These are phyloP conservation scores for Pseudogymnoascus sp. DNA, from an alignment of 2,329 filamentous ascomycete genomes.

Conservation along the genomic window DNA sequence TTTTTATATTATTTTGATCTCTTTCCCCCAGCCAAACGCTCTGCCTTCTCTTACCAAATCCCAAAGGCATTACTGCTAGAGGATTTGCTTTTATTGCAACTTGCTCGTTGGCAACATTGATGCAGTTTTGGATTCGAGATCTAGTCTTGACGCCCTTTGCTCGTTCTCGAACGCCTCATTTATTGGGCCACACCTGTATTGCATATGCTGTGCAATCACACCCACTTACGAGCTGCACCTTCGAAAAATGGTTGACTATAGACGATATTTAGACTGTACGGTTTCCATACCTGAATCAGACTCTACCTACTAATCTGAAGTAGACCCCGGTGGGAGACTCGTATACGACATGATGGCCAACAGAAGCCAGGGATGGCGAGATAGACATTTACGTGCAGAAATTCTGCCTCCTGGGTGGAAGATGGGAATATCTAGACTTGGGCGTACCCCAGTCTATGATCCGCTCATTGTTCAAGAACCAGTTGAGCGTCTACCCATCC, in stretches of 20 bases:
- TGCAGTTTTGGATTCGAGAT: neutral
- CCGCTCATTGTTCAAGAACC: conserved; percentile 2
- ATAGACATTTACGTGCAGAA: neutral
- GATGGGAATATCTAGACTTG: conserved; percentile 5
- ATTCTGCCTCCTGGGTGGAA: conserved; percentile 7
- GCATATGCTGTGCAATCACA: neutral
- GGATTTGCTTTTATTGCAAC: neutral
- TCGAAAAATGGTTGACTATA: conserved; percentile 2
- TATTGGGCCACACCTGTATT: neutral
- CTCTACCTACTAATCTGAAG: neutral
- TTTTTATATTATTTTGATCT: conserved; percentile 1
- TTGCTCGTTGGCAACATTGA: neutral
- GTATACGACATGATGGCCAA: conserved; percentile 8
- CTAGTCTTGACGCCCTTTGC: neutral
- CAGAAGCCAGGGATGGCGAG: neutral
- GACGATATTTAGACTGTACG: conserved; percentile 1
- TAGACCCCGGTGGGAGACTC: conserved; percentile 1
- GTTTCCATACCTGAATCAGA: neutral
- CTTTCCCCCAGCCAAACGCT: neutral
- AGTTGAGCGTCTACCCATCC: neutral
- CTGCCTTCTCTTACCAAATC: neutral
- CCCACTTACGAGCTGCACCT: neutral
- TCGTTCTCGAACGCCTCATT: neutral
- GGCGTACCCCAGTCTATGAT: neutral
- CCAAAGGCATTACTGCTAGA: neutral